Evolutionary conservation across 805 yeast species (phyloP), one percentile per base, ranked within the genome.

Genomic region (Brettanomyces bruxellensis): DNA sequence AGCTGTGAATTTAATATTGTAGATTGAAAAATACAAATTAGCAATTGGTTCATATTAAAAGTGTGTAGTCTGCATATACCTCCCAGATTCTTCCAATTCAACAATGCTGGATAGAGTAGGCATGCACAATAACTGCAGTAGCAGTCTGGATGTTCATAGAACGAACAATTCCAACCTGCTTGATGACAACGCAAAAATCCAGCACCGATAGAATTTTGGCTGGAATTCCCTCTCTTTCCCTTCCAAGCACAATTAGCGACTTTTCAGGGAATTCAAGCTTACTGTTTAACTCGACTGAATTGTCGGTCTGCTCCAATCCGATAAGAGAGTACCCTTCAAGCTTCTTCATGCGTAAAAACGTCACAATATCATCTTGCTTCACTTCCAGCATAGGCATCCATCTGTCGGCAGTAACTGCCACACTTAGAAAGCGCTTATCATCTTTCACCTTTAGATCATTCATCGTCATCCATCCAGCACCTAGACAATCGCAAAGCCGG

Each of bases 71-170:
- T 41, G 30, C 25, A 38, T 28, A 23, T 11, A 14, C 22, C 32
- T 1, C 7, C 9, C 11, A 7, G 7, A 28, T 28, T 35, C 7
- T 24, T 14, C 36, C 14, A 22, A 37, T 9, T 13, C 32, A 75
- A 58, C 83, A 79, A 55, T 81, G 83, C 56, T 81, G 86, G 18
- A 73, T 61, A 1, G 95, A 80, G 57, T 91, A 90, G 0, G 96
- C 93, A 64, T 90, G 95, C 5, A 89, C 96, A 44, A 90, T 78
- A 22, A 90, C 89, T 0, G 97, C 98, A 0, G 97, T 82, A 1
- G 97, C 98, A 0, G 97, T 90, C 66, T 90, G 98, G 50, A 90
- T 90, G 58, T 90, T 90, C 98, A 90, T 90, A 1, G 96, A 89
- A 54, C 98, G 73, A 38, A 91, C 80, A 14, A 90, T 89, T 13